A percentile compares a stretch with the other conserved stretches of the same genome.
phyloP scores from a whole-genome alignment of 352 stramenopile species.

The Blastocystis sp. region DNA sequence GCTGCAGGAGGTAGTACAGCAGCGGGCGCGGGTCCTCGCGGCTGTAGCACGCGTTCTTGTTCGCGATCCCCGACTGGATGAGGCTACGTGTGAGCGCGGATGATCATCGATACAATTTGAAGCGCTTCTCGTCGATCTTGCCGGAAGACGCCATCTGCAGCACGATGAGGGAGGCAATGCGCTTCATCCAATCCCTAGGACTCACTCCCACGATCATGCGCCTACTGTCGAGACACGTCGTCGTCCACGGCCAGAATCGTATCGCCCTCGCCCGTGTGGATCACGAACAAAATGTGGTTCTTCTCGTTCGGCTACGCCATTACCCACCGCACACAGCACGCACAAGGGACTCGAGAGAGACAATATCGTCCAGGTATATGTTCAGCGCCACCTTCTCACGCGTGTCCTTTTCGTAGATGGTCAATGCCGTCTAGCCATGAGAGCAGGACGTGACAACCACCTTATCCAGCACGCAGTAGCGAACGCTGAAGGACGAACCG shows the following conservation, averaged over 20 bases:
- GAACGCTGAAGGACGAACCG: constrained; percentile 10
- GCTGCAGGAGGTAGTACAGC: constrained; percentile 38
- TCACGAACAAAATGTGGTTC: constrained; percentile 10
- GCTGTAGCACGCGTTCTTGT: constrained; percentile 55
- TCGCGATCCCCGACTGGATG: constrained; percentile 20
- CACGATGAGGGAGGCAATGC: constrained; percentile 29
- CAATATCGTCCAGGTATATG: constrained; percentile 15
- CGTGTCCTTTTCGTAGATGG: constrained; percentile 14
- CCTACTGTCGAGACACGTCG: constrained; percentile 16
- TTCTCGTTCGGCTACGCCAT: constrained; percentile 33
- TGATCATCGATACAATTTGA: constrained; percentile 19
- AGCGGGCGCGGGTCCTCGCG: constrained; percentile 28
- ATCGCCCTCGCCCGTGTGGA: constrained; percentile 8
- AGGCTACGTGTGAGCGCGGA: not conserved
- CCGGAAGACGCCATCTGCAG: constrained; percentile 59
- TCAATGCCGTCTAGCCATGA: constrained; percentile 2
- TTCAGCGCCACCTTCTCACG: not conserved
- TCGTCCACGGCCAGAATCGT: constrained; percentile 53
- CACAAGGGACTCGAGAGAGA: constrained; percentile 20
- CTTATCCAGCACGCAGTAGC: constrained; percentile 1
- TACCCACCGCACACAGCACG: not conserved
- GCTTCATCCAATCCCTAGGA: constrained; percentile 43
- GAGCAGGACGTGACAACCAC: not conserved
- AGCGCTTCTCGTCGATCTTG: constrained; percentile 3
- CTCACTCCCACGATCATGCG: not conserved